Percentiles rank a stretch among this genome's conserved stretches.
Evolutionary conservation across 148 eudicot genomes (phyloP).

Genomic region (Camellia japonica): DNA sequence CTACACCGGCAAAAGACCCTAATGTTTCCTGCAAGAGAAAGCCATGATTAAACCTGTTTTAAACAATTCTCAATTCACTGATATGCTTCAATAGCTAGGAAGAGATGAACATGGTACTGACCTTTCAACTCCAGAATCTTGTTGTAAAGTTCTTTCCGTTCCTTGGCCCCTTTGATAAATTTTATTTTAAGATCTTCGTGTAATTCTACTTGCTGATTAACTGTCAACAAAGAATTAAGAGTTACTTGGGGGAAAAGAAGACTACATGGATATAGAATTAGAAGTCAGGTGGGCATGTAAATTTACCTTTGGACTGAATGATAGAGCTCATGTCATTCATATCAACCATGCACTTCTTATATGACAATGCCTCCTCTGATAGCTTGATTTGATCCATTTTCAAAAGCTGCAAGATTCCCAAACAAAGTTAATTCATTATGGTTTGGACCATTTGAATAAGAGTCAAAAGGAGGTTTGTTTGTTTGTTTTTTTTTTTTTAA

Average conservation of each 20-base stretch:
- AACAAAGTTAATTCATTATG: slow-evolving; percentile 6
- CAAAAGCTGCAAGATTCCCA: slow-evolving; percentile 50
- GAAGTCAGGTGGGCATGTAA: slow-evolving; percentile 12
- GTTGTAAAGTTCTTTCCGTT: slow-evolving; percentile 82
- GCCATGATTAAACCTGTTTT: neutral
- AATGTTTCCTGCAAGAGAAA: slow-evolving; percentile 68
- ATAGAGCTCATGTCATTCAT: slow-evolving; percentile 47
- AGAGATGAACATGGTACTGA: slow-evolving; percentile 18
- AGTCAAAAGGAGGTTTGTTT: neutral
- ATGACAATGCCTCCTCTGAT: slow-evolving; percentile 63
- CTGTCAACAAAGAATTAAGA: slow-evolving; percentile 31
- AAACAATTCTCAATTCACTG: neutral
- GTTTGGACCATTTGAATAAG: neutral
- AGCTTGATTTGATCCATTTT: slow-evolving; percentile 80
- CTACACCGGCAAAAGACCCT: slow-evolving; percentile 95
- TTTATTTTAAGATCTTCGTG: slow-evolving; percentile 63
- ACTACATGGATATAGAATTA: neutral
- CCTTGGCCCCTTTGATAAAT: slow-evolving; percentile 68
- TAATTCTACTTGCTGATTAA: slow-evolving; percentile 46
- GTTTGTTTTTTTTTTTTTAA: too few species aligned
- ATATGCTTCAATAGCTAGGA: neutral
- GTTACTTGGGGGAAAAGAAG: neutral
- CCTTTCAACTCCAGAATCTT: slow-evolving; percentile 93
- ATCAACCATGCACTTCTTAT: slow-evolving; percentile 57
- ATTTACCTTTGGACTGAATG: slow-evolving; percentile 60